Evolutionary conservation across 257 asterid genomes (phyloP), one percentile per base, ranked within the genome.

Genomic region (Fraxinus pennsylvanica): DNA sequence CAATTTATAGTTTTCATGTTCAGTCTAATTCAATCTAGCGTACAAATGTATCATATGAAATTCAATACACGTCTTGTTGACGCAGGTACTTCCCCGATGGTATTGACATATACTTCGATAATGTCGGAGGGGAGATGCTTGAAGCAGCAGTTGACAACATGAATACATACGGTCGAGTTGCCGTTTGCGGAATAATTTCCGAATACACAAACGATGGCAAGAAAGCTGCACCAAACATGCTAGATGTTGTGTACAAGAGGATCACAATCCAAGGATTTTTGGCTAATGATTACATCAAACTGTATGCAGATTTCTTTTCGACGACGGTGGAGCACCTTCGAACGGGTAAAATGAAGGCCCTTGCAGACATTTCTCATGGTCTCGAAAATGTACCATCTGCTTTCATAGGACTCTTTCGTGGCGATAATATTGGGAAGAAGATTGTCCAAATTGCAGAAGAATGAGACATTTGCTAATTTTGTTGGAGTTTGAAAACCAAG

Each of bases 71-170:
- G 2, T 41, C 63, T 39, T 4, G 29, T 39, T 72, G 22, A 6
- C 38, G 13, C 21, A 86, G 89, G 85, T 84, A 75, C 74, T 86
- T 86, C 25, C 92, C 92, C 0, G 68, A 81, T 19, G 90, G 92
- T 19, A 88, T 88, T 4, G 90, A 88, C 79, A 80, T 88, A 76
- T 88, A 88, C 41, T 88, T 86, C 1, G 92, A 88, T 76, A 88
- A 88, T 4, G 89, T 86, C 41, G 92, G 92, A 69, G 90, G 74
- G 4, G 84, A 80, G 66, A 88, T 88, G 87, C 80, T 80, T 27
- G 92, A 84, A 84, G 92, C 90, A 29, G 92, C 89, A 1, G 66
- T 84, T 0, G 72, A 67, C 22, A 88, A 86, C 83, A 88, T 82
- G 92, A 88, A 84, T 47, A 0, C 52, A 5, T 81, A 76, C 1